Percentiles rank a stretch among this genome's conserved stretches.
Evolutionary conservation across 495 filamentous ascomycete species (phyloP).

Genomic region (Apiosordaria backusii): DNA sequence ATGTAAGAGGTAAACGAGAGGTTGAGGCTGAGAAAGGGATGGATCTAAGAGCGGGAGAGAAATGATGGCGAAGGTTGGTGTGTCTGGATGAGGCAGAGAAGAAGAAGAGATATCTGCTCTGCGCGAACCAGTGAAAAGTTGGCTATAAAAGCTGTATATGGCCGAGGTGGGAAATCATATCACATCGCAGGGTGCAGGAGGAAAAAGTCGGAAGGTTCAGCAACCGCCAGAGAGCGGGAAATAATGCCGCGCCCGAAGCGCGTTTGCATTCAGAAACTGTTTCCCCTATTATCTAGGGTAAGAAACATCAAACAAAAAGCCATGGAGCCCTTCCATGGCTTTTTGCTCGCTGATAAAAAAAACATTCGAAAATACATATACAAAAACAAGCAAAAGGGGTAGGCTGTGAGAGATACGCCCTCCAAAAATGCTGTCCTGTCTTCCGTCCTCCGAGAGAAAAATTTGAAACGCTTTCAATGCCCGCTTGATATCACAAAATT

Average conservation of each 20-base stretch:
- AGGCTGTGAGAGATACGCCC: neutral
- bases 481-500: neutral
- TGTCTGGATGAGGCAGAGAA: no score
- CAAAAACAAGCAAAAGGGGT: neutral
- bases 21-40: no score
- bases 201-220: constrained; percentile 7
- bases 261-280: neutral
- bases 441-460: neutral
- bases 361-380: constrained; percentile 2
- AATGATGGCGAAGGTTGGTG: no score
- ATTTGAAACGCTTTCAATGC: constrained; percentile 8
- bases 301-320: neutral
- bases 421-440: constrained; percentile 3
- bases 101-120: no score
- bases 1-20: no score
- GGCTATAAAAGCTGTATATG: neutral
- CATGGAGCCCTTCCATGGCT: constrained; percentile 9
- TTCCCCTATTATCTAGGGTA: neutral
- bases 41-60: no score
- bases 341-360: neutral
- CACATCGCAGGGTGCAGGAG: neutral
- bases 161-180: neutral
- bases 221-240: neutral
- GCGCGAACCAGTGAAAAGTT: no score
- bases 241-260: neutral